phyloP scores from a whole-genome alignment of 2,329 filamentous ascomycete genomes.

The Ophiostoma pallidulum region DNA sequence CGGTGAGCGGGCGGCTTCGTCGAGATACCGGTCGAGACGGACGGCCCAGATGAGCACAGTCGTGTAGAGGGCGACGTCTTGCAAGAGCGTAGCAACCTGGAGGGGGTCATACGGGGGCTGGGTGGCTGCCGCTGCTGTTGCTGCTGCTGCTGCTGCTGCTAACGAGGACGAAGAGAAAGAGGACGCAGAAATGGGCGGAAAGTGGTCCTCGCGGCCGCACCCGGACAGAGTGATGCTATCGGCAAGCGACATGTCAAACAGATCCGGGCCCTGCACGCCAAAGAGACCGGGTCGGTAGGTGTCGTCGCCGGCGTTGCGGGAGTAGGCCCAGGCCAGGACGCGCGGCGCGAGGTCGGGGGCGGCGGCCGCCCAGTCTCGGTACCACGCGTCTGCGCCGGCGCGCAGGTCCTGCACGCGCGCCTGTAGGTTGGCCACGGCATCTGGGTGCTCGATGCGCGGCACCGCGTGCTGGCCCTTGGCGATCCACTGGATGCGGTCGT shows the following conservation, averaged over 20 bases:
- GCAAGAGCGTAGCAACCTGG: constrained; percentile 10
- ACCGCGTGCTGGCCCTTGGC: constrained; percentile 2
- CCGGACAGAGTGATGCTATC: background rate
- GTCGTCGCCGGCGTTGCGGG: constrained; percentile 9
- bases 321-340: constrained; percentile 15
- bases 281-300: constrained; percentile 15
- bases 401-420: constrained; percentile 4
- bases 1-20: constrained; percentile 10
- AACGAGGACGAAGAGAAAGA: too few relatives aligned
- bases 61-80: constrained; percentile 16
- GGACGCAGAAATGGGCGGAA: background rate
- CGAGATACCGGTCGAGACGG: constrained; percentile 16
- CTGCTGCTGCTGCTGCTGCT: too few relatives aligned
- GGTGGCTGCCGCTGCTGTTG: too few relatives aligned
- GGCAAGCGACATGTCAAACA: constrained; percentile 9
- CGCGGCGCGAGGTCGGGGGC: constrained; percentile 7
- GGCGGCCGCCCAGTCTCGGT: constrained; percentile 10
- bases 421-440: constrained; percentile 11
- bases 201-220: constrained; percentile 9
- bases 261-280: constrained; percentile 14
- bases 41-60: constrained; percentile 17
- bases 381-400: constrained; percentile 10
- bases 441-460: constrained; percentile 10
- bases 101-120: background rate
- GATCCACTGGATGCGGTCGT: constrained; percentile 14